These are phyloP conservation scores for Escallonia herrerae DNA, from an alignment of 129 eudicot species.

Conservation along the genomic window DNA sequence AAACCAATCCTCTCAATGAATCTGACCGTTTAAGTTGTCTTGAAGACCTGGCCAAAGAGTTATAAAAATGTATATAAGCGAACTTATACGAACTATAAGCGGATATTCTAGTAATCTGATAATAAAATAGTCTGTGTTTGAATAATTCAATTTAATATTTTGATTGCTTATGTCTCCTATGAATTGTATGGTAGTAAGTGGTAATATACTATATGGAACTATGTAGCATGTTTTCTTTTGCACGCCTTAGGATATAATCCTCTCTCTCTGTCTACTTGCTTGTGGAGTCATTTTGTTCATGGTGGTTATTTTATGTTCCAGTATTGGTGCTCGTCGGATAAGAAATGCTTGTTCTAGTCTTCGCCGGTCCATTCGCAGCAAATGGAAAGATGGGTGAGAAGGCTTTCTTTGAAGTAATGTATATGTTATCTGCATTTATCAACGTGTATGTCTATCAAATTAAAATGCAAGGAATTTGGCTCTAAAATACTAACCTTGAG, in stretches of 20 bases:
- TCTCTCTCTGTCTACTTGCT: background rate
- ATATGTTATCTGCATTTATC: background rate
- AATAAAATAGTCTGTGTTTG: too few relatives aligned
- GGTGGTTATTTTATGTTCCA: background rate
- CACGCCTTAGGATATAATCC: background rate
- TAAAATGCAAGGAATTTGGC: too few relatives aligned
- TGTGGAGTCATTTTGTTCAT: background rate
- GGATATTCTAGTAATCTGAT: too few relatives aligned
- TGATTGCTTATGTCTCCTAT: background rate
- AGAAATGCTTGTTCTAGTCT: conserved; percentile 8
- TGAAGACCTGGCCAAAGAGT: too few relatives aligned
- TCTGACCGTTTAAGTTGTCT: too few relatives aligned
- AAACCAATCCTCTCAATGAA: too few relatives aligned
- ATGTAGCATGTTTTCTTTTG: background rate
- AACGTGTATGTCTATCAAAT: too few relatives aligned
- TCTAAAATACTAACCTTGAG: too few relatives aligned
- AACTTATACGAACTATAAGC: too few relatives aligned
- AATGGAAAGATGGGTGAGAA: conserved; percentile 14
- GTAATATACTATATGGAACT: background rate
- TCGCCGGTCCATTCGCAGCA: conserved; percentile 7
- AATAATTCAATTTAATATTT: too few relatives aligned
- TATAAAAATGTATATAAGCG: too few relatives aligned
- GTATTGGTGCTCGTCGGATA: conserved; percentile 21
- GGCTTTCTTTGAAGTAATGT: background rate
- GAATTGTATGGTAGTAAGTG: background rate